Conservation (phyloP, 2,329 filamentous ascomycete species). For the Bipolaris sorokiniana region DNA sequence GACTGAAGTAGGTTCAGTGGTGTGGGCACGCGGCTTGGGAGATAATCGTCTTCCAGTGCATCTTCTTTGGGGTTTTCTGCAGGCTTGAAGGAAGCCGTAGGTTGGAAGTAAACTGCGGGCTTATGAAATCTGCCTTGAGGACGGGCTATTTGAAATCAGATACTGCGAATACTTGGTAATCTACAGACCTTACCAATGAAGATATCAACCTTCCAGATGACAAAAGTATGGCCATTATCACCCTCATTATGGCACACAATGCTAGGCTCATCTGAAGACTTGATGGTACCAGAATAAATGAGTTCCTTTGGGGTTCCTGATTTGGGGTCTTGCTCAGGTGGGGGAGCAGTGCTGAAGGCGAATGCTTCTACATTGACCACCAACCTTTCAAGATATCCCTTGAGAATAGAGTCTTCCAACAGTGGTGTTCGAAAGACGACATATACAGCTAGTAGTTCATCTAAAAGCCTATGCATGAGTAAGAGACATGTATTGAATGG, state of each 20-base stretch:
- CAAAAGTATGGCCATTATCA: slow-evolving; percentile 38
- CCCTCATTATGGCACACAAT: slow-evolving; percentile 39
- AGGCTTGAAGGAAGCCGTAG: slow-evolving; percentile 62
- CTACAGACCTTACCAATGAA: slow-evolving; percentile 39
- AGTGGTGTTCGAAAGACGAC: slow-evolving; percentile 70
- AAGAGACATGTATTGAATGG: slow-evolving; percentile 54
- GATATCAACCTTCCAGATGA: slow-evolving; percentile 49
- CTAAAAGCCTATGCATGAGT: slow-evolving; percentile 63
- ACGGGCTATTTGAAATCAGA: slow-evolving; percentile 36
- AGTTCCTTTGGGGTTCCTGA: slow-evolving; percentile 56
- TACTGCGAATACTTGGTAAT: neutral
- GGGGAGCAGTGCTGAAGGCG: slow-evolving; percentile 60
- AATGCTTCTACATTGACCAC: slow-evolving; percentile 70
- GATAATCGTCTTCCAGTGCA: slow-evolving; percentile 64
- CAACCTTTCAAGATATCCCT: slow-evolving; percentile 67
- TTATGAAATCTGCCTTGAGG: slow-evolving; percentile 68
- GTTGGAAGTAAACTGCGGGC: slow-evolving; percentile 69
- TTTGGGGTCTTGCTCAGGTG: slow-evolving; percentile 48
- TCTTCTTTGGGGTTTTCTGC: slow-evolving; percentile 53
- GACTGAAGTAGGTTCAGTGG: slow-evolving; percentile 79
- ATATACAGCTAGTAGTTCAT: slow-evolving; percentile 74
- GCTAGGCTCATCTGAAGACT: slow-evolving; percentile 39
- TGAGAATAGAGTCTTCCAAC: slow-evolving; percentile 62
- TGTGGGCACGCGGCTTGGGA: slow-evolving; percentile 71
- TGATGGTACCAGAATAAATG: slow-evolving; percentile 60